Percentiles rank a stretch among this genome's conserved stretches.
These are phyloP conservation scores for Blastobotrys petasosporus DNA, from an alignment of 1,139 yeast genomes.

Conservation along the genomic window DNA sequence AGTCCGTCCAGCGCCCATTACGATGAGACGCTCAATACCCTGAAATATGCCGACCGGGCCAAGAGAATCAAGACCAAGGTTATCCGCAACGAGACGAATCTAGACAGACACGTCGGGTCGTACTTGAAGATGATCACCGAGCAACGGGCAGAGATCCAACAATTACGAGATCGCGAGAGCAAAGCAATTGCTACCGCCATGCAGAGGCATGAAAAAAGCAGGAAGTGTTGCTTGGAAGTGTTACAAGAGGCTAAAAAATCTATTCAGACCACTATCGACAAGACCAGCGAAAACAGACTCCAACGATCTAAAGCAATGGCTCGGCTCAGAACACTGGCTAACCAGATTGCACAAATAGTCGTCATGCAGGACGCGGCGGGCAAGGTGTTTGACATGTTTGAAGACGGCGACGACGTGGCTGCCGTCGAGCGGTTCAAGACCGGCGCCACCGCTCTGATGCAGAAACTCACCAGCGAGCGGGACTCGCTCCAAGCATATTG, in stretches of 20 bases:
- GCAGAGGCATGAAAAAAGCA: slow-evolving; percentile 17
- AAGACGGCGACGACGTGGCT: slow-evolving; percentile 2
- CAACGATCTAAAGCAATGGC: slow-evolving; percentile 18
- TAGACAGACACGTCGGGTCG: slow-evolving; percentile 83
- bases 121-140: slow-evolving; percentile 81
- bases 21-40: slow-evolving; percentile 85
- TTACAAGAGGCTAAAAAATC: slow-evolving; percentile 22
- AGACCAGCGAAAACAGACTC: slow-evolving; percentile 16
- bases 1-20: slow-evolving; percentile 82
- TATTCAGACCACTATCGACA: slow-evolving; percentile 20
- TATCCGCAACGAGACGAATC: slow-evolving; percentile 64
- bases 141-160: slow-evolving; percentile 72
- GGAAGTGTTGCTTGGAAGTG: slow-evolving; percentile 17
- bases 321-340: slow-evolving; percentile 16
- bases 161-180: slow-evolving; percentile 52
- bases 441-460: slow-evolving; percentile 3
- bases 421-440: slow-evolving; percentile 3
- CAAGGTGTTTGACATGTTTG: neutral
- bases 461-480: slow-evolving; percentile 16
- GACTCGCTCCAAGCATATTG: slow-evolving; percentile 14
- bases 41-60: slow-evolving; percentile 87
- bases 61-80: slow-evolving; percentile 83
- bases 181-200: slow-evolving; percentile 36
- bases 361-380: slow-evolving; percentile 2
- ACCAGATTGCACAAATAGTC: slow-evolving; percentile 21